Percentiles rank a stretch among this genome's conserved stretches.
phyloP scores from a whole-genome alignment of 2,329 filamentous ascomycete genomes.

The Trichophyton benhamiae region DNA sequence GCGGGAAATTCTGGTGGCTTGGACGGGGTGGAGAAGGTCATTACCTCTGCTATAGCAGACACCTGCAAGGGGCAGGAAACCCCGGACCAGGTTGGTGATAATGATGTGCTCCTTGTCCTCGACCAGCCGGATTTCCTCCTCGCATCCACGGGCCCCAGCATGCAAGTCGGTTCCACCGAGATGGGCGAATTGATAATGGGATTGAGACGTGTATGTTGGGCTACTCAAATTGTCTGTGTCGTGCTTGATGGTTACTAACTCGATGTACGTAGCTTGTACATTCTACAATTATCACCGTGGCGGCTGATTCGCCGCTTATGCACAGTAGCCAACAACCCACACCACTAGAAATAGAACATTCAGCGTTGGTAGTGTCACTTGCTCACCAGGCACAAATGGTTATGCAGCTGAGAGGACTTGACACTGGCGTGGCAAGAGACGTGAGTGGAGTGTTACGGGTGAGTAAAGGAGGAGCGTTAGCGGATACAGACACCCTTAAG shows the following conservation, averaged over 20 bases:
- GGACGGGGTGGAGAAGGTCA: slow-evolving; percentile 25
- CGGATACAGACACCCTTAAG: slow-evolving; percentile 19
- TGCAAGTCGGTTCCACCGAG: slow-evolving; percentile 30
- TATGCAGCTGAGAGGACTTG: slow-evolving; percentile 60
- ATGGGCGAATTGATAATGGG: slow-evolving; percentile 47
- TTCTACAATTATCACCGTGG: slow-evolving; percentile 52
- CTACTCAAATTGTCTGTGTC: neutral
- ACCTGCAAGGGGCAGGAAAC: neutral
- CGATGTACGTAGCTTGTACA: slow-evolving; percentile 43
- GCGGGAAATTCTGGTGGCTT: slow-evolving; percentile 11
- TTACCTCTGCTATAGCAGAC: slow-evolving; percentile 19
- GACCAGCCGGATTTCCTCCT: slow-evolving; percentile 56
- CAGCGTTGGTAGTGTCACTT: slow-evolving; percentile 56
- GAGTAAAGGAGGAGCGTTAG: slow-evolving; percentile 45
- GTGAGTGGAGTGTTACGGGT: slow-evolving; percentile 78
- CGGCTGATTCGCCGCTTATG: slow-evolving; percentile 64
- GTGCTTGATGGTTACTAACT: neutral
- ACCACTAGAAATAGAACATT: slow-evolving; percentile 56
- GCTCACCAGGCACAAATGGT: slow-evolving; percentile 66
- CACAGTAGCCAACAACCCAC: slow-evolving; percentile 43
- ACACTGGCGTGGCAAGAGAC: slow-evolving; percentile 80
- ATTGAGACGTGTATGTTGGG: slow-evolving; percentile 49
- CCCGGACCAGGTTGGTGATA: slow-evolving; percentile 15
- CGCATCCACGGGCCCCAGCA: slow-evolving; percentile 43
- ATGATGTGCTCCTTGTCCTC: slow-evolving; percentile 45